Conservation (phyloP, 331 rosid genomes). For the Acacia concinna region DNA sequence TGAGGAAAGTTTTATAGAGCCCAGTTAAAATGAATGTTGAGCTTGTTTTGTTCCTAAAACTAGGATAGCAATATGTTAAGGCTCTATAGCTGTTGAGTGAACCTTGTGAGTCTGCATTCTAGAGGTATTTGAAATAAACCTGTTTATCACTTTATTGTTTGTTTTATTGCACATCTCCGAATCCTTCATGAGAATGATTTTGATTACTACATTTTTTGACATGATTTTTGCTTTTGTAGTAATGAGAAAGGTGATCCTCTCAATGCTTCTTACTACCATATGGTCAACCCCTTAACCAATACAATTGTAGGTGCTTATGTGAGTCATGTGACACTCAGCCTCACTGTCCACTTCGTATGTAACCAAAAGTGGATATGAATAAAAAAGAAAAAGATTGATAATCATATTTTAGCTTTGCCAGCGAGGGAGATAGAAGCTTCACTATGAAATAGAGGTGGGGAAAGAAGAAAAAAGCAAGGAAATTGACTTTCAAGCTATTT, state of each 20-base stretch:
- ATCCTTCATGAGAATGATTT: background rate
- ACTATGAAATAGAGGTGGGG: no score
- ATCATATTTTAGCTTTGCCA: no score
- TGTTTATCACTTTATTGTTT: background rate
- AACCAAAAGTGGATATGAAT: no score
- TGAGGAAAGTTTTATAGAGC: background rate
- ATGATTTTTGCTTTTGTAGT: slow-evolving; percentile 43
- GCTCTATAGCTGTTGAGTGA: background rate
- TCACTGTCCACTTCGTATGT: background rate
- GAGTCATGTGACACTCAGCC: slow-evolving; percentile 62
- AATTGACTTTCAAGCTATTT: no score
- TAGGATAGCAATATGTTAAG: background rate
- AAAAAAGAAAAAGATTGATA: no score
- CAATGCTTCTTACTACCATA: slow-evolving; percentile 79
- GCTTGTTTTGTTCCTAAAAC: slow-evolving; percentile 8
- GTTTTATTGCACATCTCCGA: background rate
- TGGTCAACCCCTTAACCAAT: slow-evolving; percentile 54
- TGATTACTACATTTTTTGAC: background rate
- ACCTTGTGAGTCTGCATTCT: background rate
- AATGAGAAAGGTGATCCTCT: slow-evolving; percentile 79
- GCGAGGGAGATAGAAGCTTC: no score
- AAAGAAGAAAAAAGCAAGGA: no score
- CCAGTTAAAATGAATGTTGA: background rate
- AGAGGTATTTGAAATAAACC: background rate
- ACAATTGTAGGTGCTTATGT: slow-evolving; percentile 91